A percentile compares a stretch with the other conserved stretches of the same genome.
Conservation (phyloP, 352 stramenopile species). For the Thraustochytrium striatum region DNA sequence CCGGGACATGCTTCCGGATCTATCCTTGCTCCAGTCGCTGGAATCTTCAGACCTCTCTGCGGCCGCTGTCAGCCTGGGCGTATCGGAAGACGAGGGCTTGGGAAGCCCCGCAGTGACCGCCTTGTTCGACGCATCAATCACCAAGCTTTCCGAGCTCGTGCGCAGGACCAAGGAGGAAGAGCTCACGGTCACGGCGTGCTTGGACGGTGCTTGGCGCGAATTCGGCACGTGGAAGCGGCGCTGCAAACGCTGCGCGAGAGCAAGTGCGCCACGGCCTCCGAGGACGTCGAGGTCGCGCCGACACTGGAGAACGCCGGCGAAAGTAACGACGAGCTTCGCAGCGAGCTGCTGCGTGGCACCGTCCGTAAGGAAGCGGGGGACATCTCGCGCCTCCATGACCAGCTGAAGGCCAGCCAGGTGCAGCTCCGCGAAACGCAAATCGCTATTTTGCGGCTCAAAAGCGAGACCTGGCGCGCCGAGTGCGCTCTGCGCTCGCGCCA, state of each 20-base stretch:
- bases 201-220: background rate
- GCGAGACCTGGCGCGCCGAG: conserved; percentile 31
- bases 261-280: background rate
- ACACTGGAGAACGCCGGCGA: background rate
- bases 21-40: background rate
- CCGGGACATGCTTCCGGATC: background rate
- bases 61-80: too few relatives aligned
- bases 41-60: too few relatives aligned
- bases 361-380: background rate
- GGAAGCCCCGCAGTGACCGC: too few relatives aligned
- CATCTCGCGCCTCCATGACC: background rate
- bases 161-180: background rate
- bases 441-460: conserved; percentile 30
- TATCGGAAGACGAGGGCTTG: too few relatives aligned
- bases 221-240: background rate
- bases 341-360: background rate
- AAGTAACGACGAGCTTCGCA: background rate
- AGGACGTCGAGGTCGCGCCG: background rate
- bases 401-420: background rate
- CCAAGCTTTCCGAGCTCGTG: background rate
- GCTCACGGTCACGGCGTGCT: background rate
- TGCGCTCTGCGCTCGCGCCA: background rate
- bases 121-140: background rate
- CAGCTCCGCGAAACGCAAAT: conserved; percentile 13
- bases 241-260: background rate